phyloP scores from a whole-genome alignment of 2,329 filamentous ascomycete genomes.

The Dothiorella sarmentorum region DNA sequence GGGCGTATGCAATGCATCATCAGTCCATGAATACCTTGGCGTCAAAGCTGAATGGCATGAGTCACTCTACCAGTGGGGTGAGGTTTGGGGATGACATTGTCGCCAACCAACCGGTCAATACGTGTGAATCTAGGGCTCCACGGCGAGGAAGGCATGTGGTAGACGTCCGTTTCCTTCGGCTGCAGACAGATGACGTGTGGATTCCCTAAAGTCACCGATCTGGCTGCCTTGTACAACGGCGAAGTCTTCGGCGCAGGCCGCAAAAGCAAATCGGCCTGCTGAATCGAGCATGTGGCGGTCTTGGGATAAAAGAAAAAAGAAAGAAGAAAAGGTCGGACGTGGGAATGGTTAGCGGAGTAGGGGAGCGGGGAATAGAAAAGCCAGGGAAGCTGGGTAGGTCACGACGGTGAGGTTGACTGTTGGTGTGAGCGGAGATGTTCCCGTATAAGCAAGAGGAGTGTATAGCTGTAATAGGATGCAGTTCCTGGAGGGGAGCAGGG shows the following conservation, averaged over 20 bases:
- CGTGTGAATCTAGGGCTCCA: no score
- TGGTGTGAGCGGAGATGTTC: neutral
- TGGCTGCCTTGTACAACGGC: neutral
- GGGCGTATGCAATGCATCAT: neutral
- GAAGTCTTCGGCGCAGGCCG: neutral
- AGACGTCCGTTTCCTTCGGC: no score
- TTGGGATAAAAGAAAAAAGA: neutral
- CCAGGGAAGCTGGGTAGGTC: no score
- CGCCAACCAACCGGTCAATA: no score
- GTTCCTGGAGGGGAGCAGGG: slow-evolving; percentile 5
- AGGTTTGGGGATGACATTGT: no score
- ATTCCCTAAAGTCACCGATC: neutral
- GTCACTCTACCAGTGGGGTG: neutral
- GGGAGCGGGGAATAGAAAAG: no score
- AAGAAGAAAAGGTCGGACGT: neutral
- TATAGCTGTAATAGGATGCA: neutral
- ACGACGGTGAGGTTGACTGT: no score
- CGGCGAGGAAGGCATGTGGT: no score
- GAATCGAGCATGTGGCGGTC: neutral
- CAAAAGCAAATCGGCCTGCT: neutral
- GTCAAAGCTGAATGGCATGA: neutral
- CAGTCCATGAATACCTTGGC: no score
- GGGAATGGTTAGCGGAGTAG: no score
- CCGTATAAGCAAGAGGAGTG: neutral
- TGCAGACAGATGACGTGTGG: neutral